Conservation (phyloP, 2,329 filamentous ascomycete genomes). For the Dendrostoma leiphaemia region DNA sequence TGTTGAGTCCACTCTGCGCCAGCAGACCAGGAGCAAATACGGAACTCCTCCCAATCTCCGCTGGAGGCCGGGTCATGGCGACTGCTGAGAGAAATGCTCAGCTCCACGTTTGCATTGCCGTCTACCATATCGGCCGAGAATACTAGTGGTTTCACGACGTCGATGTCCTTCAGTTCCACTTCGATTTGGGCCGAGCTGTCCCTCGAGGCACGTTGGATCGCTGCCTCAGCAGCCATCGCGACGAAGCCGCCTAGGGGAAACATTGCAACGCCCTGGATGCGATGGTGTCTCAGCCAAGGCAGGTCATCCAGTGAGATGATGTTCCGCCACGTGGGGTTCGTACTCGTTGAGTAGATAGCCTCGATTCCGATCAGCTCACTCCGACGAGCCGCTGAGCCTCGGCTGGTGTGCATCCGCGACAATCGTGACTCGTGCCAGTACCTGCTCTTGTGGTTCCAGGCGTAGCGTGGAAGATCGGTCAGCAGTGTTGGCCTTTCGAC, state of each 20-base stretch:
- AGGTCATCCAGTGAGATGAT: constrained; percentile 45
- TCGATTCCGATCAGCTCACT: constrained; percentile 47
- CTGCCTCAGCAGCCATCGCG: constrained; percentile 50
- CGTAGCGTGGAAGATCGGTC: constrained; percentile 41
- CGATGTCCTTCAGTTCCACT: constrained; percentile 47
- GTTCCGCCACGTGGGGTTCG: constrained; percentile 49
- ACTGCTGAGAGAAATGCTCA: constrained; percentile 45
- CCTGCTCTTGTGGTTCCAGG: constrained; percentile 43
- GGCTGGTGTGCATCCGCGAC: constrained; percentile 36
- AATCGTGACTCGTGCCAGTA: constrained; percentile 37
- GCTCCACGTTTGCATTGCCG: constrained; percentile 31
- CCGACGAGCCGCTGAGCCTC: constrained; percentile 30
- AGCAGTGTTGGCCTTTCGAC: constrained; percentile 31
- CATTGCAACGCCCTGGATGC: constrained; percentile 53
- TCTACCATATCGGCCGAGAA: constrained; percentile 44
- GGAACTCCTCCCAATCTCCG: constrained; percentile 54
- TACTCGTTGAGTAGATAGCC: constrained; percentile 41
- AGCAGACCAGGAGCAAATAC: constrained; percentile 51
- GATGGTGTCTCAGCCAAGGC: constrained; percentile 59
- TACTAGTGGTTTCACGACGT: constrained; percentile 44
- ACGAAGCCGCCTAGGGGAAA: constrained; percentile 55
- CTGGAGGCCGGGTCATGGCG: constrained; percentile 41
- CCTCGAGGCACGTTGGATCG: constrained; percentile 31
- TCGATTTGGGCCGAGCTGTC: constrained; percentile 24
- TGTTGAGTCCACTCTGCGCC: constrained; percentile 57